Base-by-base conservation (phyloP, 2,329 filamentous ascomycete species). In the Colletotrichum paranaense region DNA sequence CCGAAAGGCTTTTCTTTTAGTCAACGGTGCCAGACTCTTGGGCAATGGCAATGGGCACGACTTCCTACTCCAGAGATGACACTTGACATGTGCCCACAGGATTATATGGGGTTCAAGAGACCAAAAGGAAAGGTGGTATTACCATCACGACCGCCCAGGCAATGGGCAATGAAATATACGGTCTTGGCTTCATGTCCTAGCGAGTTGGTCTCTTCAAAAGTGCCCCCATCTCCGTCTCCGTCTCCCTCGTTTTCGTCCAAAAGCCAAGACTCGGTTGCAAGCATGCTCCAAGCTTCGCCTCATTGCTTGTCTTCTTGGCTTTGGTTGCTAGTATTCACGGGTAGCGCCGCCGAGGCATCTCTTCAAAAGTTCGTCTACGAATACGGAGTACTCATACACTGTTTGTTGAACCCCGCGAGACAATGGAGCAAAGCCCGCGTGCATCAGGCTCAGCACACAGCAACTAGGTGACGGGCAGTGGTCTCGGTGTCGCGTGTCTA, bases 211-310 rank as follows among this genome's bases (percentile, higher is more conserved):
- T 35, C 66, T 58, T 11, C 67, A 64, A 68, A 66, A 72, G 69
- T 72, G 38, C 70, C 66, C 53, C 28, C n/a, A n/a, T 52, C 16
- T 30, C 49, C 22, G 38, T 67, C 66, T 30, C 28, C n/a, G 14
- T 52, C 16, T 30, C 49, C 22, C 53, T 65, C 67, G 67, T 35
- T 62, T 70, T 55, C 59, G 46, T 59, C 53, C 12, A 56, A 16
- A 55, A 55, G 67, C 71, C 71, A 73, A 73, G 60, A 55, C 67
- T 38, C 67, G 58, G 71, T 46, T 55, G 67, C 35, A 53, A 58
- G 60, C 71, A 71, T 66, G 60, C 56, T 60, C 71, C 67, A 42
- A 73, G 60, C 55, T 26, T 52, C 52, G 60, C 67, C 60, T 70
- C 35, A 64, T 72, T 62, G 58, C 71, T 57, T 38, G 6, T 64